Percentiles rank a stretch among this genome's conserved stretches.
phyloP scores from a whole-genome alignment of 345 rosid genomes.

The Syzygium aqueum region DNA sequence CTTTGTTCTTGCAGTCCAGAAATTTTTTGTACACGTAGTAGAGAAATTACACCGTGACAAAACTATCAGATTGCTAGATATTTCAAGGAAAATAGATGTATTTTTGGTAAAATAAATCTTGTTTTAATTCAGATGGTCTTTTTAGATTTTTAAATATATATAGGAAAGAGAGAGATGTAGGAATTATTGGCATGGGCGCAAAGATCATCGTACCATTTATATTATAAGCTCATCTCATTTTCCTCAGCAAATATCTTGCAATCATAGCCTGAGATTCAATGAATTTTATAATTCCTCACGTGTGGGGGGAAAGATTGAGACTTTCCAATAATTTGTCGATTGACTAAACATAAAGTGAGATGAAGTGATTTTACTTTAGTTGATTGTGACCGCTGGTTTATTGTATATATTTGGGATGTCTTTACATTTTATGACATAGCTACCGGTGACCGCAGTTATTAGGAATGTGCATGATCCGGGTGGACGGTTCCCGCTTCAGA shows the following conservation, averaged over 20 bases:
- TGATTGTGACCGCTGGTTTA: neutral
- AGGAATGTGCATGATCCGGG: too few relatives aligned
- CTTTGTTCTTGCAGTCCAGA: too few relatives aligned
- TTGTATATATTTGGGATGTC: neutral
- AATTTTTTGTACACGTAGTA: too few relatives aligned
- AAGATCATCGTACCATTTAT: neutral
- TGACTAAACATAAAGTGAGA: neutral
- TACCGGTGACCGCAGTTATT: neutral
- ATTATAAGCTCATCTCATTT: neutral
- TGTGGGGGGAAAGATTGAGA: neutral
- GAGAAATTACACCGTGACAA: too few relatives aligned
- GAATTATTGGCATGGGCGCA: neutral
- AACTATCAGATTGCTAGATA: neutral
- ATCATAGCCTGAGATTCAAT: neutral
- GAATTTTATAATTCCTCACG: neutral
- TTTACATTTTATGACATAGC: neutral
- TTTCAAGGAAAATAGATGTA: neutral
- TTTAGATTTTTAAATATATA: neutral
- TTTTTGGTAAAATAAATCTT: too few relatives aligned
- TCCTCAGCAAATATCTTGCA: neutral
- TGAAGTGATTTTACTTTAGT: neutral
- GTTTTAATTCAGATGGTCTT: neutral
- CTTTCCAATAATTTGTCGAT: neutral
- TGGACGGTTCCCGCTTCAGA: too few relatives aligned
- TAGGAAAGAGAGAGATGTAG: too few relatives aligned